These are phyloP conservation scores for Hansenula sp. DNA, from an alignment of 1,139 yeast species.

Conservation along the genomic window DNA sequence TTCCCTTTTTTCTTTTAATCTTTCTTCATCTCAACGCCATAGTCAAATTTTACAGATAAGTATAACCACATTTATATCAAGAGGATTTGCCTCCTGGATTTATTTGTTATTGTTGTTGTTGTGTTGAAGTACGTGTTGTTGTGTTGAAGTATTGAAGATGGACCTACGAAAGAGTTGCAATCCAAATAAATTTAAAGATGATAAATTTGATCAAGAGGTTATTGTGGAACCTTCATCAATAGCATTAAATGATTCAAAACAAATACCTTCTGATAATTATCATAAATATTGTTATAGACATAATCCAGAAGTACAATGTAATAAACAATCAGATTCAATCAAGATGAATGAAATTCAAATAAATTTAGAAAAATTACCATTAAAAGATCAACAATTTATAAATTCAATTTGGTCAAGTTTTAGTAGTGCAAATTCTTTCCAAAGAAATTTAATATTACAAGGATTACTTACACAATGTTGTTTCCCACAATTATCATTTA, in stretches of 20 bases:
- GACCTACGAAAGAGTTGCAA: conserved; percentile 9
- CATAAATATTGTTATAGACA: conserved; percentile 84
- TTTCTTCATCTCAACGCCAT: not conserved
- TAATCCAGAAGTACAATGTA: conserved; percentile 77
- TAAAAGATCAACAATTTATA: conserved; percentile 65
- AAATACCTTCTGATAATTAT: conserved; percentile 36
- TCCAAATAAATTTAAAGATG: not conserved
- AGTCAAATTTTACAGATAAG: not conserved
- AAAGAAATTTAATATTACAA: conserved; percentile 70
- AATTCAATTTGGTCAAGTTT: conserved; percentile 77
- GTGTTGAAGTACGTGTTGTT: no score
- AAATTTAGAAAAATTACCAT: conserved; percentile 52
- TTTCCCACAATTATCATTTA: conserved; percentile 85
- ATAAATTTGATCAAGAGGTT: not conserved
- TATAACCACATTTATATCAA: no score
- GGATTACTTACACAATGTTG: conserved; percentile 90
- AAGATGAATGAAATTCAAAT: conserved; percentile 58
- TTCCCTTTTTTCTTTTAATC: no score
- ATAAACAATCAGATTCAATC: conserved; percentile 63
- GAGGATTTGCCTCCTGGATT: no score
- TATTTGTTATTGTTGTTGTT: no score
- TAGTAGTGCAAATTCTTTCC: conserved; percentile 64
- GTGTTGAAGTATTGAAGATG: not conserved
- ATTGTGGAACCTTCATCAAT: not conserved
- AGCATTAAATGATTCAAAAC: not conserved